Percentiles rank a stretch among this genome's conserved stretches.
These are phyloP conservation scores for Capsicum pubescens DNA, from an alignment of 257 asterid genomes.

Conservation along the genomic window DNA sequence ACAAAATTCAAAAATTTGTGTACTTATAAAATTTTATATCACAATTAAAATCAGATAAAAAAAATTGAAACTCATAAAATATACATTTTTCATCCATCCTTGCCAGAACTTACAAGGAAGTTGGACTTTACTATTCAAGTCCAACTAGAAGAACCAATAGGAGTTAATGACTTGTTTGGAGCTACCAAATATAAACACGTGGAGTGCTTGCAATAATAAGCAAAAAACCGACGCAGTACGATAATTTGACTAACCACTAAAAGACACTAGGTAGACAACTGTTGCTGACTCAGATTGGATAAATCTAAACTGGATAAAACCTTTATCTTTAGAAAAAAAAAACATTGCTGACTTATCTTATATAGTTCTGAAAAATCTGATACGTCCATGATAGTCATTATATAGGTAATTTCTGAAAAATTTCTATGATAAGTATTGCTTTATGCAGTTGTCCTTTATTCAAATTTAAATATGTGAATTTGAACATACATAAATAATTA, in stretches of 20 bases:
- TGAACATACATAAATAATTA: not conserved
- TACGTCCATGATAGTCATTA: not conserved
- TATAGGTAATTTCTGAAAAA: not conserved
- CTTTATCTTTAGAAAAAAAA: not conserved
- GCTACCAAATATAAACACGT: not conserved
- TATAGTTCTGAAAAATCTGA: not conserved
- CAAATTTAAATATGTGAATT: not conserved
- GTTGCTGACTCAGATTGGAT: conserved; percentile 25
- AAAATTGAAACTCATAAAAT: too few relatives aligned
- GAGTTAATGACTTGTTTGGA: conserved; percentile 7
- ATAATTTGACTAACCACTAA: not conserved
- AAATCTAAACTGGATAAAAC: not conserved
- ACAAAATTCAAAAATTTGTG: too few relatives aligned
- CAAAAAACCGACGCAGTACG: not conserved
- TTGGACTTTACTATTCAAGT: not conserved
- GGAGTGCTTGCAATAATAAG: not conserved
- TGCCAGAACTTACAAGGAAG: not conserved
- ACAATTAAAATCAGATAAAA: too few relatives aligned
- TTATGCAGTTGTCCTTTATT: not conserved
- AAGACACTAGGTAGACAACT: not conserved
- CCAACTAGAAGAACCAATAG: not conserved
- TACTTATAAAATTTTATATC: too few relatives aligned
- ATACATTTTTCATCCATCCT: not conserved
- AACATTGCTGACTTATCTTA: not conserved
- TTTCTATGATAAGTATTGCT: not conserved